Conservation (phyloP, 1,284 basidiomycete genomes). For the Rhodofomes roseus region DNA sequence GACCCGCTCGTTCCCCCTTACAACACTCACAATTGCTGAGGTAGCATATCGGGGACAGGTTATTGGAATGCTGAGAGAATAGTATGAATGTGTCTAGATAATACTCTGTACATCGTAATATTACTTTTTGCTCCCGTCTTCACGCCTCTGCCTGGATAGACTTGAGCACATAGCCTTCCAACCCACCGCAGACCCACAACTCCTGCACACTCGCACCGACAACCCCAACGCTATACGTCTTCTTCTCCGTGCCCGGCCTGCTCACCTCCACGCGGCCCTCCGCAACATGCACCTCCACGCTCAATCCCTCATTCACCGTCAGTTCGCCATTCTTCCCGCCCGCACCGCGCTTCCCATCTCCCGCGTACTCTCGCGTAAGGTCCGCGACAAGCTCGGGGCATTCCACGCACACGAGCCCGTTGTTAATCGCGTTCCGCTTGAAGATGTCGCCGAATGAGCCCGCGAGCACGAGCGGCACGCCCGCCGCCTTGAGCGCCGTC, state of each 20-base stretch:
- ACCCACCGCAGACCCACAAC: constrained; percentile 78
- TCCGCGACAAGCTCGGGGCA: constrained; percentile 87
- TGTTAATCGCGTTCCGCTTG: constrained; percentile 99
- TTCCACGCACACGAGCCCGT: constrained; percentile 94
- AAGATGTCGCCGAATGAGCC: constrained; percentile 99
- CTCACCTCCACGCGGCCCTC: constrained; percentile 63
- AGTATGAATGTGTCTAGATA: neutral
- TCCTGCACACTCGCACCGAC: constrained; percentile 93
- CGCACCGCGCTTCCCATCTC: constrained; percentile 69
- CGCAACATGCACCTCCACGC: constrained; percentile 65
- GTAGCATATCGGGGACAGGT: too few relatives aligned
- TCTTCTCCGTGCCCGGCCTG: constrained; percentile 40
- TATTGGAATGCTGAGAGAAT: too few relatives aligned
- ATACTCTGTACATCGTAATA: neutral
- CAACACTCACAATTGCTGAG: neutral
- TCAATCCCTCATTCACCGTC: constrained; percentile 73
- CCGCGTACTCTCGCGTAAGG: constrained; percentile 73
- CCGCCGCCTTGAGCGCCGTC: constrained; percentile 93
- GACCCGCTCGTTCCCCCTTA: neutral
- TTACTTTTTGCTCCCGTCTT: neutral
- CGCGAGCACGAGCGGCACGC: constrained; percentile 90
- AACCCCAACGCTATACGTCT: constrained; percentile 66
- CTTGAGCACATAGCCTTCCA: constrained; percentile 78
- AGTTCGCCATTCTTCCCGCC: constrained; percentile 78
- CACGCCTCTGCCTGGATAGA: constrained; percentile 44